Base-by-base conservation (phyloP, 1,284 basidiomycete species). In the Mrakiaceae sp. region DNA sequence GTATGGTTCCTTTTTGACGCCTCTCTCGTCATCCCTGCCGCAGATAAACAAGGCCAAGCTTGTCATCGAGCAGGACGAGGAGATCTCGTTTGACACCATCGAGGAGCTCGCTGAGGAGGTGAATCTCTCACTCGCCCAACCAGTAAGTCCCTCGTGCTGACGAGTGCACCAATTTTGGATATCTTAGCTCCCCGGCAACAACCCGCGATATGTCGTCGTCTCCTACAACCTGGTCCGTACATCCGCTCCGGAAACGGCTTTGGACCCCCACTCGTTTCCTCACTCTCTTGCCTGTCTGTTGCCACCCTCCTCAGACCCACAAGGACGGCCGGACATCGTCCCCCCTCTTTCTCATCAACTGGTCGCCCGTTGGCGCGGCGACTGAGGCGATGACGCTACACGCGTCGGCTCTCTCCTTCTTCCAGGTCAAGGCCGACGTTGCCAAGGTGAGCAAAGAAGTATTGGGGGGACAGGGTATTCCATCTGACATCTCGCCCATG, bases 301-400 rank as follows among this genome's bases (percentile, higher is more conserved):
- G 48, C 12, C 42, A 47, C 27, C 6, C 16, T 10, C 5, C n/a
- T 7, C 66, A 78, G 77, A 81, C 81, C 55, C 90, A 95, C 75
- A 74, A 74, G 5, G 94, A 97, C 71, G 93, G 93, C 3, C 81
- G 94, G 49, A 85, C 81, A 67, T 92, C 89, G 1, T 92, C 87
- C 71, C 90, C 90, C 2, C 79, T 93, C 12, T 84, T 90, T 3
- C 79, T 94, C 61, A 78, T 95, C 75, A 92, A 93, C 78, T 94
- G 90, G 90, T 83, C 83, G 16, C 90, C 90, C 27, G 80, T 78
- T 6, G 81, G 84, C 1, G 85, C 84, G 67, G 88, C 92, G 72
- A 88, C 82, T 40, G 81, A 84, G 47, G 78, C 89, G 67, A 79
- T 89, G 73, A 93, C 90, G 1, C 79, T 94, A 5, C 87, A 94